Base-by-base conservation (phyloP, 73 alveolate species). In the Stentor coeruleus region DNA sequence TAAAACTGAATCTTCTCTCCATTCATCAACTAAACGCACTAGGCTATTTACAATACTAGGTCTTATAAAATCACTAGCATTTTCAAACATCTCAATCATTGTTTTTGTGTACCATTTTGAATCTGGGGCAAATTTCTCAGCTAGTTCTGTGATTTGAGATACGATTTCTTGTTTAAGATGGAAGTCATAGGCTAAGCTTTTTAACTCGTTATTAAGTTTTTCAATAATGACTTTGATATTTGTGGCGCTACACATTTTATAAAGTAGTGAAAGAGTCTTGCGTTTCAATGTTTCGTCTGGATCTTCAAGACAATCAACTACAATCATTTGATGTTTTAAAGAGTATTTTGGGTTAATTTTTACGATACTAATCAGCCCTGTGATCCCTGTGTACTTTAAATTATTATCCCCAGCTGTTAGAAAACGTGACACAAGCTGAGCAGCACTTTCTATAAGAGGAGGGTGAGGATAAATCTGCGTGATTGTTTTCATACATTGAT, bases 261-360 rank as follows among this genome's bases (percentile, higher is more conserved):
- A 97, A 59, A 97, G 96, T 76, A 97, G 85, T 77, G 94, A 99
- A 74, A 97, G 88, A 6, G 99, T 97, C 89, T 96, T 96, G 72
- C 96, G 87, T 93, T 97, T 97, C 76, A 97, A 87, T 28, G 99
- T 97, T 66, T 96, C 99, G 79, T 97, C 99, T 0, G 97, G 89
- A 86, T 95, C 99, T 92, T 97, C 99, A 3, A 97, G 88, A 82
- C 99, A 97, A 83, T 97, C 99, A 58, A 97, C 99, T 30, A 97
- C 98, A 55, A 95, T 92, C 84, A 91, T 88, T 90, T 97, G 97
- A 87, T 97, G 99, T 82, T 92, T 88, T 82, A 95, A 91, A 14
- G 98, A 98, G 85, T 97, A 96, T 75, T 91, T 91, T 74, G 99
- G 96, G 85, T 95, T 93, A 15, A 93, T 86, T 83, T 89, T 95